Base-by-base conservation (phyloP, 352 stramenopile species). In the Pythium volutum region DNA sequence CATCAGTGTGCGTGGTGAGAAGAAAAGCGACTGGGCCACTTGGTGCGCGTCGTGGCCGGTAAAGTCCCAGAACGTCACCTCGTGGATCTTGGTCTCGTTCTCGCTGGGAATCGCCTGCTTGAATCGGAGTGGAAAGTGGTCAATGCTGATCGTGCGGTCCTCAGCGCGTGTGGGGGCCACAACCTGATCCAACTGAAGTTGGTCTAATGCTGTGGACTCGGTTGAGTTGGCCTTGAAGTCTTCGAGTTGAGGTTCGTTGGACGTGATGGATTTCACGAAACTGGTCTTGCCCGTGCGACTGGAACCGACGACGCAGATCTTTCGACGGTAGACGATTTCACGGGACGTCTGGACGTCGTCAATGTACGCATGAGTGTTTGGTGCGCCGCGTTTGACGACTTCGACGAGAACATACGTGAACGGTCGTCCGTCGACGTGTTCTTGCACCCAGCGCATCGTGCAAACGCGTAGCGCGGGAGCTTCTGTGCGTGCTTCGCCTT, bases 191-290 rank as follows among this genome's bases (percentile, higher is more conserved):
- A 73, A 70, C 10, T 59, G 42, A 36, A 41, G 66, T 2, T 36
- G 22, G 9, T 11, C 31, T 11, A 22, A 70, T 64, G 12, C 67
- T 41, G 23, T 74, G 57, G 2, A 74, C 59, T 10, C 67, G 39
- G 70, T 63, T 1, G 62, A 70, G 1, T 57, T 62, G n/a, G 29
- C n/a, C 20, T 70, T 57, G 18, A 52, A 34, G 3, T 41, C 22
- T 41, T 70, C 64, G 2, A 72, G 45, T 4, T 16, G 38, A 4
- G 59, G 18, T 22, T 29, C 18, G 5, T 47, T 34, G 15, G 27
- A 36, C 20, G 25, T 70, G 20, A 75, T 57, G 43, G 45, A 66
- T 33, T 75, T 75, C 47, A 72, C 63, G 26, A 75, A 57, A 39
- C 68, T 75, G 0, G 68, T 75, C 38, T 72, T 75, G 12, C 68